A percentile compares a stretch with the other conserved stretches of the same genome.
Evolutionary conservation across 2,329 filamentous ascomycete species (phyloP).

Genomic region (Paramyrothecium sp.): DNA sequence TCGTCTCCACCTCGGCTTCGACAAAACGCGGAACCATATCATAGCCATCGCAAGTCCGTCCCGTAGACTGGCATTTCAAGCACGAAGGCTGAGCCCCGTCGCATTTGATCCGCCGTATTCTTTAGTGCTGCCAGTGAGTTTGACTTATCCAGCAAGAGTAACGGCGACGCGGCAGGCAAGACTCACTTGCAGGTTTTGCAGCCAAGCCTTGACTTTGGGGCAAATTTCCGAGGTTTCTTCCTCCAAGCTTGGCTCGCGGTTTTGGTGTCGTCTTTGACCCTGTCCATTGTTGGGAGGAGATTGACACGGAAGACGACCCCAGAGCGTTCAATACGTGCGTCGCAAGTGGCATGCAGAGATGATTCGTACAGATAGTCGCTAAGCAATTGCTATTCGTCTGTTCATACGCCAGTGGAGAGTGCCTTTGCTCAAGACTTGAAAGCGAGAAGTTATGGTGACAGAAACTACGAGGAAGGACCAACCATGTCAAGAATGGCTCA

Average conservation of each 20-base stretch:
- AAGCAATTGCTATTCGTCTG: not conserved
- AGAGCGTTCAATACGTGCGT: too few species aligned
- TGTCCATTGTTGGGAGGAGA: not conserved
- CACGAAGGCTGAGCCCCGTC: slow-evolving; percentile 31
- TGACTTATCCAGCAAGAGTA: slow-evolving; percentile 9
- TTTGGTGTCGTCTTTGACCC: slow-evolving; percentile 6
- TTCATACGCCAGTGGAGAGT: not conserved
- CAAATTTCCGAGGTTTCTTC: slow-evolving; percentile 32
- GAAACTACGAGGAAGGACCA: not conserved
- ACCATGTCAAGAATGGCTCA: not conserved
- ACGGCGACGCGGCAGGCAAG: slow-evolving; percentile 5
- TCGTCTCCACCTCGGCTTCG: not conserved
- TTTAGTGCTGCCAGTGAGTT: slow-evolving; percentile 13
- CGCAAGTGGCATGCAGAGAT: not conserved
- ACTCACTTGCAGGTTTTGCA: slow-evolving; percentile 41
- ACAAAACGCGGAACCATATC: slow-evolving; percentile 8
- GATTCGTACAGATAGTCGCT: not conserved
- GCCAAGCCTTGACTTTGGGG: slow-evolving; percentile 35
- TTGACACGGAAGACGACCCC: not conserved
- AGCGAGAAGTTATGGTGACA: not conserved
- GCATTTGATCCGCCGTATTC: slow-evolving; percentile 36
- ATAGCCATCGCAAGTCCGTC: slow-evolving; percentile 36
- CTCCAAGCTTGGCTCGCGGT: slow-evolving; percentile 28
- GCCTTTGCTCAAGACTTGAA: not conserved
- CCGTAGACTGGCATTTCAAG: slow-evolving; percentile 32